Evolutionary conservation across 2,329 filamentous ascomycete genomes (phyloP).

Genomic region (Gremmenia infestans): DNA sequence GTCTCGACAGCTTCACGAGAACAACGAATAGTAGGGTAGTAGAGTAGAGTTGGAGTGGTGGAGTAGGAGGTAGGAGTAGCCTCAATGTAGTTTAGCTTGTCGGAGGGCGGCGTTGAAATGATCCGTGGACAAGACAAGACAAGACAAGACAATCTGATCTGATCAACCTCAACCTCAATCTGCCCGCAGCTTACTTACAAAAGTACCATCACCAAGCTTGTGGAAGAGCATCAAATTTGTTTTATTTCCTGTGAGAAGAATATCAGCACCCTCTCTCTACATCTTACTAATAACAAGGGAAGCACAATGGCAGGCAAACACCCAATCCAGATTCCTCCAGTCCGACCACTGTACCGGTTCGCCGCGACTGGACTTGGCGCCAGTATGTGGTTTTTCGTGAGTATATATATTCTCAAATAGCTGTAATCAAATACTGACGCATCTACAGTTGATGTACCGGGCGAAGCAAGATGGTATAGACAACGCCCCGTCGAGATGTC

Average conservation of each 20-base stretch:
- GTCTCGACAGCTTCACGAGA: no score
- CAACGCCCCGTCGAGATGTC: neutral
- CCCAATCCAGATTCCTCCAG: slow-evolving; percentile 54
- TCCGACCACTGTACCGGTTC: slow-evolving; percentile 72
- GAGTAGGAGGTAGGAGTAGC: no score
- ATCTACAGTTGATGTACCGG: slow-evolving; percentile 81
- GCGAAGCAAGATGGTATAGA: slow-evolving; percentile 82
- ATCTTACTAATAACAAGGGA: slow-evolving; percentile 5
- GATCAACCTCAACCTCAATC: no score
- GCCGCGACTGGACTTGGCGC: slow-evolving; percentile 83
- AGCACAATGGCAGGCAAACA: slow-evolving; percentile 37
- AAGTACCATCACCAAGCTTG: neutral
- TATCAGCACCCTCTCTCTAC: neutral
- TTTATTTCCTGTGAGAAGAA: neutral
- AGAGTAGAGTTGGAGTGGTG: no score
- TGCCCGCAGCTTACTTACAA: no score
- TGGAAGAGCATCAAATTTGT: neutral
- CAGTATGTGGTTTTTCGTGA: slow-evolving; percentile 99
- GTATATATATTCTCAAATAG: slow-evolving; percentile 32
- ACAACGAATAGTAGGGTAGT: no score
- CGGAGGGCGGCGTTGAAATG: neutral
- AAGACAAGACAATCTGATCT: no score
- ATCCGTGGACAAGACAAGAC: neutral
- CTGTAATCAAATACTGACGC: slow-evolving; percentile 10
- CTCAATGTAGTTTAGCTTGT: neutral